Base-by-base conservation (phyloP, 2,329 filamentous ascomycete genomes). In the Pseudonectria foliicola region DNA sequence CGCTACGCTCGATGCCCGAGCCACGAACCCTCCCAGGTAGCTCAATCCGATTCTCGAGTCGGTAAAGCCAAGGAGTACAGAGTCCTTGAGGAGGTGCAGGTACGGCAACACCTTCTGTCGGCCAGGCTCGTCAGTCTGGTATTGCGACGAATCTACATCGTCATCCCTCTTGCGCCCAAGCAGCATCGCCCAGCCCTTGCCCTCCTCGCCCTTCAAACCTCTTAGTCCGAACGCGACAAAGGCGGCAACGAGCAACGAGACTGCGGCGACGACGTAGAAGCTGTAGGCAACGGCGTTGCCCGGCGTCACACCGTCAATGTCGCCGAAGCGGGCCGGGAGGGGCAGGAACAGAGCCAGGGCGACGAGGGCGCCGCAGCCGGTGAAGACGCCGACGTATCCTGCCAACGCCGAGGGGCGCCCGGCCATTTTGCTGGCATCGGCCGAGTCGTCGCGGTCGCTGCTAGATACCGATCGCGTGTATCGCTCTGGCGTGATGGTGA, bases 11-110 rank as follows among this genome's bases (percentile, higher is more conserved):
- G 89, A 95, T 7, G 92, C 89, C 37, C 92, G 80, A 8, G 89
- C 90, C 3, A 98, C 90, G 52, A 96, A 95, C 2, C 92, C 92
- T 43, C 90, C 92, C 0, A 96, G 66, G 53, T 96, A 98, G 18
- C 85, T 90, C 0, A 96, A 71, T 13, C 79, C 81, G 42, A 98
- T 94, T 48, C 83, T 76, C 8, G 78, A 71, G 54, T 93, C 85
- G 7, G 68, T 77, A 49, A 87, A 77, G 11, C 84, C 89, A 10
- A 94, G 71, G 6, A 77, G 48, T 49, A 89, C 57, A 25, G 84
- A 73, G 42, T 78, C 66, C 43, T 73, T 63, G 33, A 86, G 64
- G 35, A 84, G 71, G 43, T 73, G 64, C 40, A 70, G 67, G 50
- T 77, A 82, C 1, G 77, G 73, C 1, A 77, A 57, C 18, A 71